Conservation (phyloP, 768 basidiomycete species). For the Omphalotus guepiniiformis region DNA sequence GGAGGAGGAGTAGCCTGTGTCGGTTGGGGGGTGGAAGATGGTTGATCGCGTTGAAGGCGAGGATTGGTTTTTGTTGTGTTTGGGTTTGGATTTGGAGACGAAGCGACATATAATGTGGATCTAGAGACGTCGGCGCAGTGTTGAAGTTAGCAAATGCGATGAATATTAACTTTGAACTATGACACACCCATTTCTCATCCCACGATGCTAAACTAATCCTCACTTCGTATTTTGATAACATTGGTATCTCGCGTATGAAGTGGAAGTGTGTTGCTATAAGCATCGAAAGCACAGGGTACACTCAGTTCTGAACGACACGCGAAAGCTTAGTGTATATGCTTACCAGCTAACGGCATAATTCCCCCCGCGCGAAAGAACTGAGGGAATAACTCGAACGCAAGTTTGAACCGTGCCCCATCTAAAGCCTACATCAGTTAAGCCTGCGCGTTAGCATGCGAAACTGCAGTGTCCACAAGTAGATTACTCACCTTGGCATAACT, state of each 20-base stretch:
- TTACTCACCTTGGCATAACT: conserved; percentile 67
- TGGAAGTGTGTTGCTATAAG: conserved; percentile 43
- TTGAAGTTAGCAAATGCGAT: neutral
- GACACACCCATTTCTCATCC: conserved; percentile 55
- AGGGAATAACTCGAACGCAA: conserved; percentile 24
- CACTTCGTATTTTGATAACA: conserved; percentile 42
- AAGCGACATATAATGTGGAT: conserved; percentile 42
- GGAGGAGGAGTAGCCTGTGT: neutral
- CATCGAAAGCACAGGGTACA: neutral
- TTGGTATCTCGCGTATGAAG: conserved; percentile 48
- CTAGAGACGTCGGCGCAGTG: conserved; percentile 19
- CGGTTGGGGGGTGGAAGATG: conserved; percentile 5
- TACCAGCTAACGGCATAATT: conserved; percentile 40
- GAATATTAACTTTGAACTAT: neutral
- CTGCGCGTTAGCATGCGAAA: neutral
- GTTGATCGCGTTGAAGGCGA: neutral
- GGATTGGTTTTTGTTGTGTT: neutral
- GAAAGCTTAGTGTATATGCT: neutral
- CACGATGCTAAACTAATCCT: conserved; percentile 39
- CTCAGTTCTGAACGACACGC: neutral
- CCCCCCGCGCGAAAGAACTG: conserved; percentile 39
- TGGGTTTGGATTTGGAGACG: conserved; percentile 32
- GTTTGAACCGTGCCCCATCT: conserved; percentile 4
- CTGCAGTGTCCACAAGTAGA: neutral
- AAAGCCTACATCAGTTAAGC: conserved; percentile 6